These are phyloP conservation scores for Lentinula sp. DNA, from an alignment of 768 basidiomycete species.

Conservation along the genomic window DNA sequence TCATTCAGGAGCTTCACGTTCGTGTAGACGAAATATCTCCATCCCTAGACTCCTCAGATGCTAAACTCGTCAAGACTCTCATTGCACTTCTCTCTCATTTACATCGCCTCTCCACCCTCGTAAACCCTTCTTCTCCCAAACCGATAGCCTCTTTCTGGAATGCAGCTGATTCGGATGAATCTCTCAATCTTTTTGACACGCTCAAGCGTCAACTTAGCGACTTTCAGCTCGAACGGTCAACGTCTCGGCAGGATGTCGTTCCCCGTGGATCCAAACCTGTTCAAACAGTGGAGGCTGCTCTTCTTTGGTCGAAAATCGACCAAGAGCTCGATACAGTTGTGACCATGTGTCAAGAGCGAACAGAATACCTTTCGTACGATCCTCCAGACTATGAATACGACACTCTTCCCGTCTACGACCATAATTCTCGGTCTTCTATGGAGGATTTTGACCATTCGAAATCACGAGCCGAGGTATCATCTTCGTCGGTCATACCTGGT, in stretches of 20 bases:
- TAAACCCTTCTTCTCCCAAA: constrained; percentile 6
- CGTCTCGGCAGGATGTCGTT: constrained; percentile 31
- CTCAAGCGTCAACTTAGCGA: constrained; percentile 67
- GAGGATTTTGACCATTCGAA: constrained; percentile 23
- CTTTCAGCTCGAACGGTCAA: constrained; percentile 52
- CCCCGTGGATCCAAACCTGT: constrained; percentile 36
- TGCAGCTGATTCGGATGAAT: constrained; percentile 16
- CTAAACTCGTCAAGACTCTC: constrained; percentile 60
- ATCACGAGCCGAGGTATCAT: constrained; percentile 17
- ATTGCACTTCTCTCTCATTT: constrained; percentile 67
- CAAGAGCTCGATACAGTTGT: constrained; percentile 66
- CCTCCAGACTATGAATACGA: constrained; percentile 29
- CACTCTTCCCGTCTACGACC: constrained; percentile 53
- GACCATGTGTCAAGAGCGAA: constrained; percentile 58
- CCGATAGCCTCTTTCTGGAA: constrained; percentile 2
- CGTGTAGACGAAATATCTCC: constrained; percentile 45
- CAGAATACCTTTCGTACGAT: constrained; percentile 42
- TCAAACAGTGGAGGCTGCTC: constrained; percentile 49
- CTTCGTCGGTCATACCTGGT: constrained; percentile 20
- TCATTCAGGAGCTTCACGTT: constrained; percentile 53
- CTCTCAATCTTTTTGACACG: constrained; percentile 45
- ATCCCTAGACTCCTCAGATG: constrained; percentile 43
- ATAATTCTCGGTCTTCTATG: constrained; percentile 25
- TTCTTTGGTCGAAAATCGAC: constrained; percentile 75
- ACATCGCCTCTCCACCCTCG: constrained; percentile 49